Base-by-base conservation (phyloP, 2,329 filamentous ascomycete species). In the Cyanodermella asteris region DNA sequence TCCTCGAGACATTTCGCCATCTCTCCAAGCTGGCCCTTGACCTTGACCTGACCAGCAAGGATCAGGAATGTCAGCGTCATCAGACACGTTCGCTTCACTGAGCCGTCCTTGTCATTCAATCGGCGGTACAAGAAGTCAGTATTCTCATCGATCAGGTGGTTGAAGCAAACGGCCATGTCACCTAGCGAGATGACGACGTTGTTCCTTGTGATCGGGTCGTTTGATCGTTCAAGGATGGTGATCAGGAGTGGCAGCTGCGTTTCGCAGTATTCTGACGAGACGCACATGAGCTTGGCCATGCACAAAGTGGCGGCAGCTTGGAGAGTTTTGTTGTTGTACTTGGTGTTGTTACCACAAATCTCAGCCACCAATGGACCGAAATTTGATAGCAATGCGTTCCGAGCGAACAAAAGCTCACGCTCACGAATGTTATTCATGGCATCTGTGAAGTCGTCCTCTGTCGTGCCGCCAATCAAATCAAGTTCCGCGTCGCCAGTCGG, bases 1-100 rank as follows among this genome's bases (percentile, higher is more conserved):
- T 97, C 87, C 49, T 97, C 87, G 16, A 97, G 63, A 37, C 87
- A 97, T 54, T 97, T 97, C 28, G 87, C 87, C 87, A 97, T 97
- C 55, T 94, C 84, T 24, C 87, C 87, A 7, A 97, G 58, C 49
- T 97, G 87, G 14, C 87, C 87, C 59, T 97, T 97, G 49, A 97
- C 87, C 60, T 97, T 97, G 54, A 97, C 84, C 50, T 97, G 87
- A 14, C 90, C 87, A 1, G 87, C 87, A 22, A 97, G 55, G 39
- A 97, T 97, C 28, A 97, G 53, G 61, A 97, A 97, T 0, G 90
- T 97, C 37, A 97, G 53, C 1, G 90, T 97, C 87, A 94, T 97
- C 13, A 97, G 61, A 49, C 87, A 97, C 0, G 90, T 97, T 7
- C 87, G 71, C 59, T 94, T 97, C 32, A 97, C 87, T 3, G 75